phyloP scores from a whole-genome alignment of 495 filamentous ascomycete genomes.

The Aeminium ludgeri region DNA sequence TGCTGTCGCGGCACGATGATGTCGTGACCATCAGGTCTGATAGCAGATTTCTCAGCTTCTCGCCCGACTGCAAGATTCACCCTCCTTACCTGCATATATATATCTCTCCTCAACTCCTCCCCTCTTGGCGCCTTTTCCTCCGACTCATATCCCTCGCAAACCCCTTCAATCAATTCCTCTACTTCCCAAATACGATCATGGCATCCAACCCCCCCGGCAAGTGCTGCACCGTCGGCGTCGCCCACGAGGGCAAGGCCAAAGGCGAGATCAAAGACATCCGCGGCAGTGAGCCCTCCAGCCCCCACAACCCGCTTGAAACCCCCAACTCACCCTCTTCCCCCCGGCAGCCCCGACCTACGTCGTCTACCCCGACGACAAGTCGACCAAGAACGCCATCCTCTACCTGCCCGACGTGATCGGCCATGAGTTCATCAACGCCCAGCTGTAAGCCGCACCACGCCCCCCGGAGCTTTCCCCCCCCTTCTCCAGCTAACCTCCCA shows the following conservation, averaged over 20 bases:
- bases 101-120: no score
- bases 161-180: no score
- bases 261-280: conserved; percentile 28
- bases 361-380: conserved; percentile 25
- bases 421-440: conserved; percentile 53
- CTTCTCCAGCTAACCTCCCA: conserved; percentile 3
- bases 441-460: conserved; percentile 35
- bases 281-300: conserved; percentile 17
- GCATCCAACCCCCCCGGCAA: conserved; percentile 27
- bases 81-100: no score
- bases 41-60: no score
- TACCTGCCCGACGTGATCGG: conserved; percentile 29
- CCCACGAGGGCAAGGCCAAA: conserved; percentile 27
- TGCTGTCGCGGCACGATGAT: no score
- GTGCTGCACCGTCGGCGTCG: conserved; percentile 31
- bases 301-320: neutral
- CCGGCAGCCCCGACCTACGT: conserved; percentile 30
- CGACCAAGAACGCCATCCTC: conserved; percentile 28
- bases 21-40: no score
- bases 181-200: conserved; percentile 19
- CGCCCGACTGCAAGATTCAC: no score
- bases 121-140: no score
- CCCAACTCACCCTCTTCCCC: neutral
- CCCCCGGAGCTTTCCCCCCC: neutral
- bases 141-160: no score